Evolutionary conservation across 139 green algal genomes (phyloP), one percentile per base, ranked within the genome.

Genomic region (Dunaliella sp.): DNA sequence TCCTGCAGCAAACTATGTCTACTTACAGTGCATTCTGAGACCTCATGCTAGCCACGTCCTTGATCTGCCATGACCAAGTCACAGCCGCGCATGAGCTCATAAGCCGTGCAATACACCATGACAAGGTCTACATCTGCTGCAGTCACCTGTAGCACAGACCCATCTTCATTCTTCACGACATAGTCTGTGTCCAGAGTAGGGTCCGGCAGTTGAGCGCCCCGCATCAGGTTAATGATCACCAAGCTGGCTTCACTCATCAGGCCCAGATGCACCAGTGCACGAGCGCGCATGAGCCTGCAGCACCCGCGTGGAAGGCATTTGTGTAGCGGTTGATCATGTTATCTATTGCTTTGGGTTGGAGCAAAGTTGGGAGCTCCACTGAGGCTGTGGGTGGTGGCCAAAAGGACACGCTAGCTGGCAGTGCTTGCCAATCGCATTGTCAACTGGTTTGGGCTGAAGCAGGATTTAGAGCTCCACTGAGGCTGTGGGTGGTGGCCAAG

Each of bases 231-330:
- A 22, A 82, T 24, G 28, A 92, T 84, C 73, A 94, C 78, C 2
- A 24, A 24, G 28, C n/a, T 38, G 2, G 89, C 92, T 57, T 91
- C 88, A 16, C 83, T 31, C 81, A 93, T 32, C 31, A 93, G 83
- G 3, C 90, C 92, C 59, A 94, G 86, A 26, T 59, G 33, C 38
- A 88, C 38, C 25, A 92, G 88, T 3, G 89, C 89, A 22, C 88
- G 84, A 3, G 89, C 84, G 32, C 90, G 88, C 72, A 82, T 3
- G n/a, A 89, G 78, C 28, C 88, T 85, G 88, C 81, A 86, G 87
- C 79, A 77, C 1, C 1, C 1, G 48, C 57, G 59, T 76, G 59
- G 22, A 76, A 24, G 76, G 25, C 30, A 24, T 12, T n/a, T 31
- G 76, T 24, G 25, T 34, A 83, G 77, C 77, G 26, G 32, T 30